A percentile compares a stretch with the other conserved stretches of the same genome.
phyloP scores from a whole-genome alignment of 306 rosid genomes.

The Gastrolobium bilobum region DNA sequence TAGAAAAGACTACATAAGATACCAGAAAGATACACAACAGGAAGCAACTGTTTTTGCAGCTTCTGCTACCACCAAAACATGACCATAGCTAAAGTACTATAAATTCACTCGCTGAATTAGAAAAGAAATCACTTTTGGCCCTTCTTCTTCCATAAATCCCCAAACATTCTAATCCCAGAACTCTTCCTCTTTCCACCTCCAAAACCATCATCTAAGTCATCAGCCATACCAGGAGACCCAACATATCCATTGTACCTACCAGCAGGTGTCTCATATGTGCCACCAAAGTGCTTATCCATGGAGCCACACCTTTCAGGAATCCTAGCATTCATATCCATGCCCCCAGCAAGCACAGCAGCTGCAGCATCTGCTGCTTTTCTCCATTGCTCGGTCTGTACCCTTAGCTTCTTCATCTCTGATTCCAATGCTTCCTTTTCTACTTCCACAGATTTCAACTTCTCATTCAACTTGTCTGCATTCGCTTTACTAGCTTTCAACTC shows the following conservation, averaged over 20 bases:
- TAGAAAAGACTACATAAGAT: conserved; percentile 43
- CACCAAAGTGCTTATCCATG: conserved; percentile 83
- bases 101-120: not conserved
- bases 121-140: conserved; percentile 65
- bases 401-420: conserved; percentile 82
- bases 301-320: conserved; percentile 84
- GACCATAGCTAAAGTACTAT: conserved; percentile 33
- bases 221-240: conserved; percentile 73
- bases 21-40: conserved; percentile 55
- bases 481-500: conserved; percentile 67
- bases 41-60: conserved; percentile 60
- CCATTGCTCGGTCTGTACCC: conserved; percentile 93
- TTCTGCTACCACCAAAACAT: conserved; percentile 45
- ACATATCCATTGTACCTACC: conserved; percentile 74
- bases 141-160: conserved; percentile 88
- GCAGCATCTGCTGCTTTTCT: conserved; percentile 95
- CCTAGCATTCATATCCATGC: conserved; percentile 70
- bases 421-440: conserved; percentile 70
- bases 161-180: conserved; percentile 83
- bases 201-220: conserved; percentile 73
- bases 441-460: conserved; percentile 65
- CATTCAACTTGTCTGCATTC: conserved; percentile 54
- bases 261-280: conserved; percentile 66
- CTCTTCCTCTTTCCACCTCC: conserved; percentile 79
- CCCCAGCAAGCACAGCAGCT: conserved; percentile 85